Percentiles rank a stretch among this genome's conserved stretches.
Evolutionary conservation across 1,284 basidiomycete genomes (phyloP).

Genomic region (Pyrrhoderma noxium): DNA sequence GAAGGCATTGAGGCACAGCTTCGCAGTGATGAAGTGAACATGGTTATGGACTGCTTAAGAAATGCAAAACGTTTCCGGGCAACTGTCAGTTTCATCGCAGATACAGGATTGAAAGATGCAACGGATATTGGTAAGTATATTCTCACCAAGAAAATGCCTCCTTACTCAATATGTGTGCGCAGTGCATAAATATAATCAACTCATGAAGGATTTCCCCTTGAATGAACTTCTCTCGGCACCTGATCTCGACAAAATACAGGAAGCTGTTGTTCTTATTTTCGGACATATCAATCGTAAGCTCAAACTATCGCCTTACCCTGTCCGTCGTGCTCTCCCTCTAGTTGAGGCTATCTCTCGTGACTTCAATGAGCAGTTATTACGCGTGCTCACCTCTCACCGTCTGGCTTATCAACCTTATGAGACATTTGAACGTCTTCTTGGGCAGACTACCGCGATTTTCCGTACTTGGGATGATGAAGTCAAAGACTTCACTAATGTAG

Average conservation of each 20-base stretch:
- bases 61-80: slow-evolving; percentile 97
- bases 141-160: neutral
- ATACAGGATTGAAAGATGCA: slow-evolving; percentile 93
- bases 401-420: slow-evolving; percentile 92
- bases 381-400: slow-evolving; percentile 84
- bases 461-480: slow-evolving; percentile 94
- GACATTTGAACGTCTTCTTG: slow-evolving; percentile 83
- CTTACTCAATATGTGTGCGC: neutral
- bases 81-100: slow-evolving; percentile 96
- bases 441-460: slow-evolving; percentile 78
- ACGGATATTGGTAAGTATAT: slow-evolving; percentile 65
- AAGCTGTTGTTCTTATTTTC: slow-evolving; percentile 84
- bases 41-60: slow-evolving; percentile 93
- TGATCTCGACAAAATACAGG: slow-evolving; percentile 91
- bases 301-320: slow-evolving; percentile 91
- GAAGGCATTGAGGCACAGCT: slow-evolving; percentile 92
- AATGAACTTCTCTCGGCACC: slow-evolving; percentile 95
- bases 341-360: slow-evolving; percentile 98
- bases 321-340: slow-evolving; percentile 89
- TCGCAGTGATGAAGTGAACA: slow-evolving; percentile 83
- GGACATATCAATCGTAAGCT: slow-evolving; percentile 94
- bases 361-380: slow-evolving; percentile 91
- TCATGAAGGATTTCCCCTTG: slow-evolving; percentile 98
- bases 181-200: slow-evolving; percentile 96
- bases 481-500: slow-evolving; percentile 98